These are phyloP conservation scores for Apiospora hydei DNA, from an alignment of 2,329 filamentous ascomycete genomes.

Conservation along the genomic window DNA sequence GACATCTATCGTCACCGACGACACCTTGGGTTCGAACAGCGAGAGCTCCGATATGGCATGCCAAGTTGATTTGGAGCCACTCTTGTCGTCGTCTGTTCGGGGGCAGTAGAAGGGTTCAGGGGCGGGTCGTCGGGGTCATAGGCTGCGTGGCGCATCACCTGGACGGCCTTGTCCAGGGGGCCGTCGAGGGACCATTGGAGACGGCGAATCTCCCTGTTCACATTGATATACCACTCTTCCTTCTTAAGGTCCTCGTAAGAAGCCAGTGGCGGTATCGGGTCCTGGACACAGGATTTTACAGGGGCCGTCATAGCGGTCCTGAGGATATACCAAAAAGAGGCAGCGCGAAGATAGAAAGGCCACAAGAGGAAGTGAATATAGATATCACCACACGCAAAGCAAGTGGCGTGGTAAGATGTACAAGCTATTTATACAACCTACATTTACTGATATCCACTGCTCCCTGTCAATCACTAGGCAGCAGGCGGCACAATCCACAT, in stretches of 20 bases:
- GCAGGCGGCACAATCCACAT: not conserved
- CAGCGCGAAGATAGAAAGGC: too few species aligned
- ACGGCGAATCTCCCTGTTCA: not conserved
- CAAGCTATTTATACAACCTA: not conserved
- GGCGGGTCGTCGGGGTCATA: not conserved
- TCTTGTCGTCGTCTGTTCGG: not conserved
- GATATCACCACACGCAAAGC: not conserved
- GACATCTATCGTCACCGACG: not conserved
- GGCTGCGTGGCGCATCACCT: not conserved
- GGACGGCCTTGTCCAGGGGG: not conserved
- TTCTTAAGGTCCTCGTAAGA: not conserved
- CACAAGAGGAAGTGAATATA: not conserved
- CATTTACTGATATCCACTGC: not conserved
- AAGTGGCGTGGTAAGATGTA: too few species aligned
- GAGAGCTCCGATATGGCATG: not conserved
- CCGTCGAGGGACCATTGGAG: not conserved
- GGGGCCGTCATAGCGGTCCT: not conserved
- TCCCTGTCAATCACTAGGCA: not conserved
- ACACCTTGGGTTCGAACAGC: not conserved
- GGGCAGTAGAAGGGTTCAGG: not conserved
- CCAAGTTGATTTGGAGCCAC: not conserved
- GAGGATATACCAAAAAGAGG: too few species aligned
- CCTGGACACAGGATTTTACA: not conserved
- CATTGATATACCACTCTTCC: not conserved
- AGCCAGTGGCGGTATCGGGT: not conserved